Conservation (phyloP, 2,329 filamentous ascomycete genomes). For the Curvularia eragrostidis region DNA sequence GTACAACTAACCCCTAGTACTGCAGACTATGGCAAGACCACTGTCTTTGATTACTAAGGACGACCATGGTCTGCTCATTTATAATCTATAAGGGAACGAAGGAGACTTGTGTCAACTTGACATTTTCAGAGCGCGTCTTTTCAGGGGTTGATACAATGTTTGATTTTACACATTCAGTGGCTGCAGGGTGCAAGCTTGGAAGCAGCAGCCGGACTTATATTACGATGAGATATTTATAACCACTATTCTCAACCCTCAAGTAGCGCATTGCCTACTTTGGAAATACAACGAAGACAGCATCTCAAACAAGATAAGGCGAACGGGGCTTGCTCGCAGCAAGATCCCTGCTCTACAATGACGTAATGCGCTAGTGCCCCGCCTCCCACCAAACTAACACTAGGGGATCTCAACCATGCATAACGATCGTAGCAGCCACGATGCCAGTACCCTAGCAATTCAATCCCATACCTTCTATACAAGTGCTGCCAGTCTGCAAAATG, state of each 20-base stretch:
- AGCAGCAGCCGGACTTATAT: background rate
- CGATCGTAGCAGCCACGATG: background rate
- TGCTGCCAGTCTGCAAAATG: constrained; percentile 12
- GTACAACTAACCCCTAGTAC: too few species aligned
- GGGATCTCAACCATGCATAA: background rate
- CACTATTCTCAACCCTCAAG: background rate
- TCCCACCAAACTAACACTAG: background rate
- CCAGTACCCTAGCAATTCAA: background rate
- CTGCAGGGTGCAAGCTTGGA: background rate
- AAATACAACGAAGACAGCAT: background rate
- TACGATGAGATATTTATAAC: background rate
- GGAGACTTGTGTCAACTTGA: too few species aligned
- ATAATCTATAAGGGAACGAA: too few species aligned
- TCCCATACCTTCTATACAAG: background rate
- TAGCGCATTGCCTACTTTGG: background rate
- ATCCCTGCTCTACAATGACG: constrained; percentile 5
- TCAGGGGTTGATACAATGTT: background rate
- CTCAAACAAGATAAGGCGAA: background rate
- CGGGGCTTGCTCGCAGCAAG: background rate
- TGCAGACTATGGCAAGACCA: too few species aligned
- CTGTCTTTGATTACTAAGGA: too few species aligned
- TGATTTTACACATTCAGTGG: background rate
- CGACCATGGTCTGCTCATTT: too few species aligned
- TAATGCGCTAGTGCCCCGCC: constrained; percentile 1
- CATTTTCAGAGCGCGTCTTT: too few species aligned